phyloP scores from a whole-genome alignment of 2,329 filamentous ascomycete species.

The Calonectria pseudoturangicola region DNA sequence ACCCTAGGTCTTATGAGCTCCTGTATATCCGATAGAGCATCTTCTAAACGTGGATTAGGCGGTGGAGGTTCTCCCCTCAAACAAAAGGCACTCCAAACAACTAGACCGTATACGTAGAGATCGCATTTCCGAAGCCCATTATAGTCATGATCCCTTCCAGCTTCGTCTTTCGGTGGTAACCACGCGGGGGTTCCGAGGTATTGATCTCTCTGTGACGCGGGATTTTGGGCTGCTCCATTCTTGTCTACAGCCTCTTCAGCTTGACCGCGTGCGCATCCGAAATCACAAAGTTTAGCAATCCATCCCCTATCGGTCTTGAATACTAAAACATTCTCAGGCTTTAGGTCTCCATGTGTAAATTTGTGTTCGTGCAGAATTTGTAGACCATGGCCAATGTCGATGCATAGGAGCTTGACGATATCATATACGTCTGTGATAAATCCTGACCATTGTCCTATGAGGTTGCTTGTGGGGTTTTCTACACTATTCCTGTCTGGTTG shows the following conservation, averaged over 20 bases:
- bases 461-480: no score
- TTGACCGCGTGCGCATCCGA: background rate
- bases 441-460: background rate
- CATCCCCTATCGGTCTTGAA: background rate
- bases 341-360: slow-evolving; percentile 7
- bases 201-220: background rate
- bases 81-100: background rate
- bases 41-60: background rate
- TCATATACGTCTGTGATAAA: background rate
- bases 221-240: no score
- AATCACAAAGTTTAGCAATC: background rate
- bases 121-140: background rate
- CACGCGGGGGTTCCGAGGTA: background rate
- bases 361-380: background rate
- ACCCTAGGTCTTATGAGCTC: no score
- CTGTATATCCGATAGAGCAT: no score
- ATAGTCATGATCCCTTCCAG: background rate
- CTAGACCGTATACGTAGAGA: background rate
- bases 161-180: background rate
- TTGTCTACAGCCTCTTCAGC: no score
- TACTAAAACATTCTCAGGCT: slow-evolving; percentile 10
- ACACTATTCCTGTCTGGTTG: no score
- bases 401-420: background rate
- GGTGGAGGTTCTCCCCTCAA: background rate
- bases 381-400: background rate